Conservation (phyloP, 2,329 filamentous ascomycete genomes). For the Blumeriella jaapii region DNA sequence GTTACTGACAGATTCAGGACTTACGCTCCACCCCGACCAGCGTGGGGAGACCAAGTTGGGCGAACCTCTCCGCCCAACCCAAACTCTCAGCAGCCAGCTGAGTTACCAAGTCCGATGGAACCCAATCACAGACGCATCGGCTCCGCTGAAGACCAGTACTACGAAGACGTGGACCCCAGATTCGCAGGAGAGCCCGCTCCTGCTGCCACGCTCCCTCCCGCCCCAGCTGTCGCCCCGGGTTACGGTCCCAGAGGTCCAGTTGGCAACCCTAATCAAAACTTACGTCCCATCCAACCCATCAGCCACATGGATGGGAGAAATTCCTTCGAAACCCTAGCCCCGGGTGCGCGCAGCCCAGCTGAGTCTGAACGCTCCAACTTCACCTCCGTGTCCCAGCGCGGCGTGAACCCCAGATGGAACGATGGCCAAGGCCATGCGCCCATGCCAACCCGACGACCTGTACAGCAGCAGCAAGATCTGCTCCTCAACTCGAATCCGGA, state of each 20-base stretch:
- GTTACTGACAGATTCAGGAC: slow-evolving; percentile 18
- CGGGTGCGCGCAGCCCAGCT: slow-evolving; percentile 56
- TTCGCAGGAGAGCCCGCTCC: slow-evolving; percentile 42
- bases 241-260: slow-evolving; percentile 2
- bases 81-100: slow-evolving; percentile 26
- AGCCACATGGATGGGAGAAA: slow-evolving; percentile 27
- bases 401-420: slow-evolving; percentile 81
- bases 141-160: slow-evolving; percentile 46
- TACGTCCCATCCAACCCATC: slow-evolving; percentile 22
- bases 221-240: slow-evolving; percentile 14
- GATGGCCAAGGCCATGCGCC: slow-evolving; percentile 25
- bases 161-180: slow-evolving; percentile 85
- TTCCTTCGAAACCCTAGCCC: slow-evolving; percentile 52
- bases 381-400: slow-evolving; percentile 80
- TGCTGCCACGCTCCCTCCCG: slow-evolving; percentile 25
- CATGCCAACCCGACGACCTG: slow-evolving; percentile 19
- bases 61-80: slow-evolving; percentile 35
- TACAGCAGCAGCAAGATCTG: slow-evolving; percentile 51
- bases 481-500: slow-evolving; percentile 74
- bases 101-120: slow-evolving; percentile 29
- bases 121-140: slow-evolving; percentile 22
- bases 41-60: slow-evolving; percentile 42
- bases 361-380: slow-evolving; percentile 75
- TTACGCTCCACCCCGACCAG: slow-evolving; percentile 44
- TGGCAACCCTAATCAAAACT: slow-evolving; percentile 20